Base-by-base conservation (phyloP, 2,329 filamentous ascomycete genomes). In the Aspergillus ochraceus region DNA sequence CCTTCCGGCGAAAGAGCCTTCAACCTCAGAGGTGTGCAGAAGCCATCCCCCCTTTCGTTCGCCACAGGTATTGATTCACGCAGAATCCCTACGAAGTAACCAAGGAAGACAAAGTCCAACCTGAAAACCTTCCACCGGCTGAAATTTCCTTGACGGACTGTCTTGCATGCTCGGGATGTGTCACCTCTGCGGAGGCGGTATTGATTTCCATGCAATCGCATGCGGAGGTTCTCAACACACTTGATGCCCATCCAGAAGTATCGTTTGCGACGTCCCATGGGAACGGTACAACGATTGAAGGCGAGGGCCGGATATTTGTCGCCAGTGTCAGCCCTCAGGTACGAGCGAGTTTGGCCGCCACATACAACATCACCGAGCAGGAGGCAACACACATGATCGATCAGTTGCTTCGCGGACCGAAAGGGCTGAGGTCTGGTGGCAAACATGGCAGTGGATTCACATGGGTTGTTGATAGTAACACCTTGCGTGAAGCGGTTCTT, bases 61-160 rank as follows among this genome's bases (percentile, higher is more conserved):
- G 4, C 22, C 4, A 3, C 24, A 60, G 49, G 52, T 39, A 54
- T 61, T 74, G 39, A 73, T 62, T 64, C 59, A 29, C 20, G 42
- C 70, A 85, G 80, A 83, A 86, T 64, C 74, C 82, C 6, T 90
- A 93, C 77, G 92, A 98, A 85, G 93, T 98, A 64, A 93, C 94
- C 58, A 93, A 94, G 68, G 95, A 97, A 81, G 94, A 96, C 75
- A 88, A 91, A 70, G 81, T 88, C 30, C 76, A 81, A 52, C 72
- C 80, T 22, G 72, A 80, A 54, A 79, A 87, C 63, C 83, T 85
- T 54, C 84, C 87, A 3, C 91, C 93, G 1, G 93, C 94, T 6
- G 88, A 96, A 73, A 98, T 99, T 69, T 97, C 93, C 52, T 86
- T 99, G 62, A 98, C 95, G 6, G 95, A 99, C 77, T 99, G 95